Base-by-base conservation (phyloP, 306 rosid genomes). In the Morella rubra region DNA sequence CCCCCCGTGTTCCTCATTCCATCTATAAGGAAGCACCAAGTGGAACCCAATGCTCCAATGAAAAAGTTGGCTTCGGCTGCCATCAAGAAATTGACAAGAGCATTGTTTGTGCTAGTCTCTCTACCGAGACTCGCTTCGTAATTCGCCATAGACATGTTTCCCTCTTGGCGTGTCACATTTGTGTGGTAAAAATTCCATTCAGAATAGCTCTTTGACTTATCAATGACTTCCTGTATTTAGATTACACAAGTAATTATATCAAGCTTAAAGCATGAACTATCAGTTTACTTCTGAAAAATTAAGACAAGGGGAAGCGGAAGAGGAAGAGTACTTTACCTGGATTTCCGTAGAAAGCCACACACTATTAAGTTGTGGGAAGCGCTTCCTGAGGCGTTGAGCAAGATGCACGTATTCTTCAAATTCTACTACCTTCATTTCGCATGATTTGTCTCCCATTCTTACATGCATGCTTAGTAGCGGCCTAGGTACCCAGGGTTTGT, bases 1-100 rank as follows among this genome's bases (percentile, higher is more conserved):
- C 99, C 99, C 10, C 96, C 99, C 0, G 99, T 92, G 47, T 89
- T 95, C 81, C 97, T 92, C 99, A 95, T 95, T 72, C 97, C 99
- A 81, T 95, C 99, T 58, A 90, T 89, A 9, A 95, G 97, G 53
- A 67, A 92, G 50, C 93, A 95, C 99, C 99, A 95, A 18, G 93
- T 86, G 12, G 99, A 95, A 44, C 99, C 99, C 91, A 95, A 64
- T 45, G 92, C 97, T 75, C 99, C 99, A 73, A 90, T 77, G 51
- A 88, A 92, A 65, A 89, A 92, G 79, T 95, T 97, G 7, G 99
- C 92, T 24, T 90, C 97, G 6, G 86, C 76, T 32, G 97, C 99
- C 97, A 95, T 92, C 88, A 95, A 88, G 92, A 95, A 92, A 83
- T 95, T 95, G 37, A 89, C 97, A n/a, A 95, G 80, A 24, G 99